Evolutionary conservation across 2,329 filamentous ascomycete species (phyloP).

Genomic region (Talaromyces verruculosus): DNA sequence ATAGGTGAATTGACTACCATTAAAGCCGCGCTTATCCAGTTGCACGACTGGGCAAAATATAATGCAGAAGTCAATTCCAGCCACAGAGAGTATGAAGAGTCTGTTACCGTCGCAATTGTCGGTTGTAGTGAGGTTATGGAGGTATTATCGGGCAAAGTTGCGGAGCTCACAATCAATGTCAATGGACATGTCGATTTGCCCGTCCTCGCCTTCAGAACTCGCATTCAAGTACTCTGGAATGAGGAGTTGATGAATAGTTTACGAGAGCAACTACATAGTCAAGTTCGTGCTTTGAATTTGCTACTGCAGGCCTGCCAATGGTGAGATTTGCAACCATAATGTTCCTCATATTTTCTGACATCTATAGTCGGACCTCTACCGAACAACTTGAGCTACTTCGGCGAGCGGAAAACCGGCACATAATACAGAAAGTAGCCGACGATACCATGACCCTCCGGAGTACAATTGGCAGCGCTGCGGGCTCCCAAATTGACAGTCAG

Average conservation of each 20-base stretch:
- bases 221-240: conserved; percentile 38
- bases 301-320: conserved; percentile 43
- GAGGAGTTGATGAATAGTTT: conserved; percentile 40
- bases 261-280: conserved; percentile 37
- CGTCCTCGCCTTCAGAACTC: conserved; percentile 29
- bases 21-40: conserved; percentile 37
- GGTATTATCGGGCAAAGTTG: conserved; percentile 37
- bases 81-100: conserved; percentile 31
- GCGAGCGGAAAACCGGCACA: conserved; percentile 33
- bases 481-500: conserved; percentile 29
- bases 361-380: conserved; percentile 32
- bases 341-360: conserved; percentile 8
- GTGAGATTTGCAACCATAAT: conserved; percentile 24
- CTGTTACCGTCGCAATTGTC: conserved; percentile 36
- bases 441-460: conserved; percentile 38
- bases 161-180: conserved; percentile 28
- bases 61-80: conserved; percentile 28
- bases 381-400: conserved; percentile 39
- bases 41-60: conserved; percentile 37
- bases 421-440: conserved; percentile 39
- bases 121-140: conserved; percentile 40
- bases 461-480: conserved; percentile 28
- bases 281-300: conserved; percentile 40
- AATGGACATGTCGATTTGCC: conserved; percentile 22
- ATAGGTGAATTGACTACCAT: conserved; percentile 40